These are phyloP conservation scores for Quercus dentata DNA, from an alignment of 306 rosid species.

Conservation along the genomic window DNA sequence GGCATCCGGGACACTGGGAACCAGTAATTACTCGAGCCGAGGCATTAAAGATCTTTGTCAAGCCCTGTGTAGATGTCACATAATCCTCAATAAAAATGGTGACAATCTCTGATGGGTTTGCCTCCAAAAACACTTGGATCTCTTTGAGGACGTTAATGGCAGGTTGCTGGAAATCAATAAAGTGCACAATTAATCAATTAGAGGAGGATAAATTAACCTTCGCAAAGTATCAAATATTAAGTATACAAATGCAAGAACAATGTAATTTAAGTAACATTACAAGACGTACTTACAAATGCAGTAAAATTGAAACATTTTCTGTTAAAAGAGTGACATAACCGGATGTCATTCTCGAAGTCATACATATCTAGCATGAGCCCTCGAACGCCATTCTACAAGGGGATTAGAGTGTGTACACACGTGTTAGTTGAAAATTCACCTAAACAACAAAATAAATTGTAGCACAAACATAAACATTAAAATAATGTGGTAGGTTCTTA, in stretches of 20 bases:
- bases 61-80: slow-evolving; percentile 60
- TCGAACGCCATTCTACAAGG: slow-evolving; percentile 72
- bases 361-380: slow-evolving; percentile 95
- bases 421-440: background rate
- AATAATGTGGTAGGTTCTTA: background rate
- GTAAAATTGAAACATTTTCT: slow-evolving; percentile 69
- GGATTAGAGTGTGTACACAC: background rate
- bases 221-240: background rate
- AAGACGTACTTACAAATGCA: slow-evolving; percentile 73
- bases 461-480: background rate
- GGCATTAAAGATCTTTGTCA: slow-evolving; percentile 62
- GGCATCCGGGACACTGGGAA: slow-evolving; percentile 77
- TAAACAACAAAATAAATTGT: background rate
- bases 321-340: slow-evolving; percentile 77
- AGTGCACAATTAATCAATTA: slow-evolving; percentile 1
- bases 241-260: no score
- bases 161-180: slow-evolving; percentile 52
- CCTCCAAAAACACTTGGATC: slow-evolving; percentile 54
- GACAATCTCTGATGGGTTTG: slow-evolving; percentile 73
- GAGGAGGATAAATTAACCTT: background rate
- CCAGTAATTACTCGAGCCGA: slow-evolving; percentile 59
- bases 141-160: slow-evolving; percentile 66
- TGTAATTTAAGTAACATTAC: background rate
- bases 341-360: slow-evolving; percentile 65
- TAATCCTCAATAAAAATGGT: slow-evolving; percentile 94